Evolutionary conservation across 2,329 filamentous ascomycete genomes (phyloP).

Genomic region (Exserohilum turcica): DNA sequence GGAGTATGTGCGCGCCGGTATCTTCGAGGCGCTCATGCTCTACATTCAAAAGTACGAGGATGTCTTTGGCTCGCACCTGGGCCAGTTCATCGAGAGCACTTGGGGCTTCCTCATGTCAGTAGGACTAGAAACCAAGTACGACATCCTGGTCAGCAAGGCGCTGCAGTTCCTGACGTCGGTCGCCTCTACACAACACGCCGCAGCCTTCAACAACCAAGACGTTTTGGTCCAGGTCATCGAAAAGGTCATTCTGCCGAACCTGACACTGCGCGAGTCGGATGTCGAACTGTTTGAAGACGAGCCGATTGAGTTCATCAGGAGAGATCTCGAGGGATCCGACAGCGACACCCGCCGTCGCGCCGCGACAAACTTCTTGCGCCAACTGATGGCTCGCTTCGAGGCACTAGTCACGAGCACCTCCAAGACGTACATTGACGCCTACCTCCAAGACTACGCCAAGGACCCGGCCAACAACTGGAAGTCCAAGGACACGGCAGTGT

Average conservation of each 20-base stretch:
- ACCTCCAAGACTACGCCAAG: constrained; percentile 75
- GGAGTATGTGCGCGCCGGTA: constrained; percentile 88
- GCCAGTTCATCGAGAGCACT: constrained; percentile 84
- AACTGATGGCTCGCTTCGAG: constrained; percentile 89
- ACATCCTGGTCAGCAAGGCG: constrained; percentile 91
- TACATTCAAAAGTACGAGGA: constrained; percentile 97
- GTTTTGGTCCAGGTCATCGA: constrained; percentile 87
- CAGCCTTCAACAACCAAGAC: constrained; percentile 80
- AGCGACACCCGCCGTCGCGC: constrained; percentile 90
- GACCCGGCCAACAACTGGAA: constrained; percentile 78
- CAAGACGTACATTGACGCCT: constrained; percentile 83
- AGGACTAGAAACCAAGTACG: constrained; percentile 88
- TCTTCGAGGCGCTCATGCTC: constrained; percentile 87
- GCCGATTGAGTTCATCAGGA: constrained; percentile 95
- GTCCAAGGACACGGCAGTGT: constrained; percentile 96
- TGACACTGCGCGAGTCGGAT: constrained; percentile 89
- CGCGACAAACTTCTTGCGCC: constrained; percentile 90
- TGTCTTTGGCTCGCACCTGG: constrained; percentile 79
- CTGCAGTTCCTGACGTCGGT: constrained; percentile 93
- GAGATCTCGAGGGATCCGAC: constrained; percentile 94
- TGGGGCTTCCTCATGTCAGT: constrained; percentile 90
- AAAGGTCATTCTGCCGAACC: constrained; percentile 93
- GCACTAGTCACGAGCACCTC: constrained; percentile 84
- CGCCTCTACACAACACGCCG: constrained; percentile 75
- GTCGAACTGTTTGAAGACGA: constrained; percentile 97